These are phyloP conservation scores for Poa annua DNA, from an alignment of 176 grass and related monocot genomes.

Conservation along the genomic window DNA sequence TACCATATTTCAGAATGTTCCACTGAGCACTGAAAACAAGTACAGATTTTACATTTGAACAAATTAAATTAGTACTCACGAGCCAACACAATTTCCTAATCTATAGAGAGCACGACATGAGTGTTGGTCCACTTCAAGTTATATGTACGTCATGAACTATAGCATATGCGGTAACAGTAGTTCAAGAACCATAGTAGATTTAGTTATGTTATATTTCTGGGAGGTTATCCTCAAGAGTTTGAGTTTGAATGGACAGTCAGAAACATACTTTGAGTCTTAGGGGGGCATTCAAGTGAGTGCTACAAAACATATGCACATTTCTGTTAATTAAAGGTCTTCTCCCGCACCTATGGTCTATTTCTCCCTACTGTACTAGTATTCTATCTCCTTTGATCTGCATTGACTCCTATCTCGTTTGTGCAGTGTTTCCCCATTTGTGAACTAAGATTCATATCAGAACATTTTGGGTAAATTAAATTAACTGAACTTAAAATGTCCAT, in stretches of 20 bases:
- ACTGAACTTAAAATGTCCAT: background rate
- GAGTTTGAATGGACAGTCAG: background rate
- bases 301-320: conserved; percentile 5
- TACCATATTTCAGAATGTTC: background rate
- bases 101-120: background rate
- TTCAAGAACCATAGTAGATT: background rate
- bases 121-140: background rate
- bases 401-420: background rate
- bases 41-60: background rate
- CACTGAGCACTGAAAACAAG: background rate
- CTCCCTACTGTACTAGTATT: conserved; percentile 3
- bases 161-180: background rate
- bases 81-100: background rate
- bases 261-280: background rate
- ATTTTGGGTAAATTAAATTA: background rate
- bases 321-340: background rate
- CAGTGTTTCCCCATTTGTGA: background rate
- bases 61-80: background rate
- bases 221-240: background rate
- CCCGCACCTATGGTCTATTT: background rate
- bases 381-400: background rate
- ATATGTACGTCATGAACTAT: background rate
- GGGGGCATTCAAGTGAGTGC: background rate
- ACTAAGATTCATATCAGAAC: background rate
- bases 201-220: background rate